These are phyloP conservation scores for Rhodocollybia butyracea DNA, from an alignment of 768 basidiomycete genomes.

Conservation along the genomic window DNA sequence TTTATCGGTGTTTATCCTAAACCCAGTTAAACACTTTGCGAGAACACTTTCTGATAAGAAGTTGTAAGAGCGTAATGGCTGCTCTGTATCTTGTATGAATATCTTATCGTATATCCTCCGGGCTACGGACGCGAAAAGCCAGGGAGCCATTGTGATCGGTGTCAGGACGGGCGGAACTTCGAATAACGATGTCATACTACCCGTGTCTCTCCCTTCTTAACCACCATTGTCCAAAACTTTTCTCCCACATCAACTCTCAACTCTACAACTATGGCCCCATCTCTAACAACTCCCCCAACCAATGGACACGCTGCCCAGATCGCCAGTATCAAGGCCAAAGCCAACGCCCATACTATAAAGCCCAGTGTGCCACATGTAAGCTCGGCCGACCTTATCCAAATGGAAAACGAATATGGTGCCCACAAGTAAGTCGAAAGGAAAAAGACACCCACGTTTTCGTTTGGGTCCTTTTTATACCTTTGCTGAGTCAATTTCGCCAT, in stretches of 20 bases:
- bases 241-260: neutral
- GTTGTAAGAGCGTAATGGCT: too few relatives aligned
- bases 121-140: neutral
- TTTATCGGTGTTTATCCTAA: too few relatives aligned
- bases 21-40: too few relatives aligned
- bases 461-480: constrained; percentile 17
- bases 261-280: neutral
- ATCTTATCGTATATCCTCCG: too few relatives aligned
- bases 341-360: neutral
- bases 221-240: neutral
- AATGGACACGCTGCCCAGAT: neutral
- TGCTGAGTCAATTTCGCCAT: constrained; percentile 41
- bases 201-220: neutral
- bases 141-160: neutral
- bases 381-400: constrained; percentile 69
- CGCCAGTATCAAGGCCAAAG: neutral
- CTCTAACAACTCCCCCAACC: neutral
- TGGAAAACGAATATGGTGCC: constrained; percentile 81
- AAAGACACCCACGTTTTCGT: constrained; percentile 17
- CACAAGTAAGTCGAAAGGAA: constrained; percentile 71
- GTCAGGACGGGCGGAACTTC: constrained; percentile 2
- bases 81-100: too few relatives aligned
- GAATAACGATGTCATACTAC: too few relatives aligned
- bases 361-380: constrained; percentile 24
- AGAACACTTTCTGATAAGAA: too few relatives aligned